Evolutionary conservation across 208 protist genomes (phyloP), one percentile per base, ranked within the genome.

Genomic region (Trypanosomatidae sp.): DNA sequence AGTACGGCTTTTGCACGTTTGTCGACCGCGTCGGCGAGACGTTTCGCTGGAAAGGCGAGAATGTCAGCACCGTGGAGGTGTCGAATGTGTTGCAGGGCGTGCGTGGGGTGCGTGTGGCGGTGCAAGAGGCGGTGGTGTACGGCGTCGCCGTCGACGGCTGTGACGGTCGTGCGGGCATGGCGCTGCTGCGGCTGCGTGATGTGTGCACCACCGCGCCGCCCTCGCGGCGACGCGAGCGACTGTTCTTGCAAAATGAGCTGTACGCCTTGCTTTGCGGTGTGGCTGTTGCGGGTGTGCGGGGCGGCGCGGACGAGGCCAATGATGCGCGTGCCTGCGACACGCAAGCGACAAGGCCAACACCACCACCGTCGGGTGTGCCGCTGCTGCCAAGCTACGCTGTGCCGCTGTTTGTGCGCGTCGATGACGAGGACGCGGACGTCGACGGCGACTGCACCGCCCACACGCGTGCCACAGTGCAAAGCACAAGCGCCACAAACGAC

Each of bases 11-110:
- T 47, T 66, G 62, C 38, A 72, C 56, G 24, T 90, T 87, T 39
- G 67, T 87, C 15, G 81, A 90, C 53, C 56, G 81, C 32, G 49
- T 84, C 23, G 81, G 81, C 11, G 81, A 90, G 24, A 87, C 76
- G 25, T 90, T 74, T 38, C 70, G 81, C 32, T 90, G 75, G 70
- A 84, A 87, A 40, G 76, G 81, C 11, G 81, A 90, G 54, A 90
- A 87, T 46, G 81, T 87, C 13, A 69, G 60, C 42, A 90, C 81
- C 18, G 48, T 67, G 19, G 70, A 90, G 44, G 76, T 90, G 19
- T 56, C 58, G 37, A 67, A 80, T 21, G 70, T 50, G 5, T 28
- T 84, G 5, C 68, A 61, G 33, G 53, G 53, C 11, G 32, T 68
- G 22, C 30, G 44, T 19, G 56, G 61, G 16, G n/a, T 26, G 13